phyloP scores from a whole-genome alignment of 2,329 filamentous ascomycete species.

The Westerdykella sp. region DNA sequence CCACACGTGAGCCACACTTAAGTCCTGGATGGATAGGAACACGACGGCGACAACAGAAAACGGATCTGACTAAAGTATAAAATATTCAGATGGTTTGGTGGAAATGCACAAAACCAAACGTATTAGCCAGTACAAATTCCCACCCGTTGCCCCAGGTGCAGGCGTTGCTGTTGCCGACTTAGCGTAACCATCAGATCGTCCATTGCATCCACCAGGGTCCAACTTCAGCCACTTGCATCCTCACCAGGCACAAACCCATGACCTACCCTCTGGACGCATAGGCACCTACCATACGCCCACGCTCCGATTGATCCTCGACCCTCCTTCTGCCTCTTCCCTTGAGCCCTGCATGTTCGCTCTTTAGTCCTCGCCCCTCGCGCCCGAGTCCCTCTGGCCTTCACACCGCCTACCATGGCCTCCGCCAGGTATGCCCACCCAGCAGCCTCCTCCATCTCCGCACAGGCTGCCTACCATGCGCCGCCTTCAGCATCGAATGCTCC shows the following conservation, averaged over 20 bases:
- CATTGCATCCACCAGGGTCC: no score
- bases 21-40: no score
- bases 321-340: not conserved
- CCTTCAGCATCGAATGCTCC: constrained; percentile 35
- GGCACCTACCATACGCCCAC: constrained; percentile 7
- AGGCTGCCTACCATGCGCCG: constrained; percentile 30
- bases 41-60: no score
- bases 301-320: constrained; percentile 8
- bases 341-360: constrained; percentile 26
- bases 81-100: no score
- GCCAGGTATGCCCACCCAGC: constrained; percentile 34
- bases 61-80: no score
- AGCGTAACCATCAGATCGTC: no score
- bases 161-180: no score
- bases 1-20: no score
- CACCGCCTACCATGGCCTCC: constrained; percentile 34
- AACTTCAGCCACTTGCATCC: not conserved
- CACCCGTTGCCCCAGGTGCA: no score
- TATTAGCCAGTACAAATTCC: no score
- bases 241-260: constrained; percentile 14
- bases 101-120: no score
- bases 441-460: constrained; percentile 30
- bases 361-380: constrained; percentile 21
- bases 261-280: constrained; percentile 14
- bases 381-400: constrained; percentile 29